Conservation (phyloP, 1,139 yeast genomes). For the Hyphopichia burtonii region DNA sequence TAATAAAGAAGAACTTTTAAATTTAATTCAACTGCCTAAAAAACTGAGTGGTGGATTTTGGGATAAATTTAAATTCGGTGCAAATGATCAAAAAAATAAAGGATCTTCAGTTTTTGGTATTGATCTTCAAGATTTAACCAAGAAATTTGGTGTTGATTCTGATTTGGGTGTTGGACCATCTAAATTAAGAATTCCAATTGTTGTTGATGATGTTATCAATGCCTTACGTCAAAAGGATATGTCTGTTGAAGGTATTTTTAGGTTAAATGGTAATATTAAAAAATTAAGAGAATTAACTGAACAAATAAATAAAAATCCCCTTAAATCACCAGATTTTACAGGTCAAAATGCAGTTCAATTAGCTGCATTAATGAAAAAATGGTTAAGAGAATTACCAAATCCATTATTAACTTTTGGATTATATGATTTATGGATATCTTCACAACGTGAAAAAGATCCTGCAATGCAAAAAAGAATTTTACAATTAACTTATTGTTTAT, state of each 20-base stretch:
- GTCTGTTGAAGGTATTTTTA: slow-evolving; percentile 95
- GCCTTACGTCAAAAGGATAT: slow-evolving; percentile 90
- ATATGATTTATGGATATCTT: slow-evolving; percentile 77
- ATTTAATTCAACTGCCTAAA: slow-evolving; percentile 51
- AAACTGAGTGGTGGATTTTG: slow-evolving; percentile 57
- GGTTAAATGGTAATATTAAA: slow-evolving; percentile 94
- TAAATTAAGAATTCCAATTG: slow-evolving; percentile 76
- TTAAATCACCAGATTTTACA: slow-evolving; percentile 67
- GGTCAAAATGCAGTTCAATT: slow-evolving; percentile 87
- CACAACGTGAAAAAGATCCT: slow-evolving; percentile 58
- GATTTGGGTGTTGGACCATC: slow-evolving; percentile 86
- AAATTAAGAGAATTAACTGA: slow-evolving; percentile 74
- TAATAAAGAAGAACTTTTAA: slow-evolving; percentile 51
- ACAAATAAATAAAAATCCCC: slow-evolving; percentile 72
- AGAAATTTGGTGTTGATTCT: slow-evolving; percentile 80
- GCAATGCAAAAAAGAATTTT: slow-evolving; percentile 54
- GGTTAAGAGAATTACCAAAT: slow-evolving; percentile 87
- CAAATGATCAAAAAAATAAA: slow-evolving; percentile 28
- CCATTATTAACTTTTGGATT: slow-evolving; percentile 80
- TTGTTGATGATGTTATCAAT: slow-evolving; percentile 81
- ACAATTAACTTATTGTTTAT: slow-evolving; percentile 72
- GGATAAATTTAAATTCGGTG: slow-evolving; percentile 60
- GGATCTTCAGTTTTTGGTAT: slow-evolving; percentile 67
- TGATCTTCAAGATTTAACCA: slow-evolving; percentile 68
- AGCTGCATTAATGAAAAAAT: slow-evolving; percentile 90